Base-by-base conservation (phyloP, 176 grass and related monocot genomes). In the Musa beccarii region DNA sequence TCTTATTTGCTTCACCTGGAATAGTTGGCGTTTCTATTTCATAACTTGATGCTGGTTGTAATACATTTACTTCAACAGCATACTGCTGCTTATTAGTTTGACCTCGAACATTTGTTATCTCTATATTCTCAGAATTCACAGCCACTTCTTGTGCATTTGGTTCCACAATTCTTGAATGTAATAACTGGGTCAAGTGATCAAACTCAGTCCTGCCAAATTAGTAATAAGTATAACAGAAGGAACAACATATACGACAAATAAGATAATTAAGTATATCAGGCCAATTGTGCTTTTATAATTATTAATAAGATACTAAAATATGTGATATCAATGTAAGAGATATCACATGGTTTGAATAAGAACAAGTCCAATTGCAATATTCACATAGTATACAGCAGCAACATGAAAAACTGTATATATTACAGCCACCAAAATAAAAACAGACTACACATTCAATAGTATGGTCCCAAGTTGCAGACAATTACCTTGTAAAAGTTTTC, bases 111-210 rank as follows among this genome's bases (percentile, higher is more conserved):
- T 62, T 8, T 21, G 19, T 24, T 7, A 52, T 79, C 73, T 92
- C 72, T 16, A 78, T 77, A 12, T 54, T 25, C 68, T 69, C 55
- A 59, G 57, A 76, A 84, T 64, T 61, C 68, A 81, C 52, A 24
- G 53, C 61, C 76, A 54, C 51, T 66, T 78, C 74, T 24, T 69
- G 43, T 73, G 59, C 56, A 79, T 69, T 81, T 77, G 72, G 80
- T 76, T 74, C 89, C 77, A 78, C 61, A 29, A 80, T 83, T 88
- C 81, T 88, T 67, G 83, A 88, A 78, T 14, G 69, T 76, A 92
- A 76, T 71, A 92, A 74, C 53, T 81, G 24, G 13, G 78, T 23
- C 71, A 92, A 76, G 80, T 75, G 82, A 83, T 88, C 86, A 79
- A 86, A 88, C 52, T 92, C 86, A 74, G 26, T 74, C 81, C 89